phyloP scores from a whole-genome alignment of 306 rosid species.

The Cucurbita ficifolia region DNA sequence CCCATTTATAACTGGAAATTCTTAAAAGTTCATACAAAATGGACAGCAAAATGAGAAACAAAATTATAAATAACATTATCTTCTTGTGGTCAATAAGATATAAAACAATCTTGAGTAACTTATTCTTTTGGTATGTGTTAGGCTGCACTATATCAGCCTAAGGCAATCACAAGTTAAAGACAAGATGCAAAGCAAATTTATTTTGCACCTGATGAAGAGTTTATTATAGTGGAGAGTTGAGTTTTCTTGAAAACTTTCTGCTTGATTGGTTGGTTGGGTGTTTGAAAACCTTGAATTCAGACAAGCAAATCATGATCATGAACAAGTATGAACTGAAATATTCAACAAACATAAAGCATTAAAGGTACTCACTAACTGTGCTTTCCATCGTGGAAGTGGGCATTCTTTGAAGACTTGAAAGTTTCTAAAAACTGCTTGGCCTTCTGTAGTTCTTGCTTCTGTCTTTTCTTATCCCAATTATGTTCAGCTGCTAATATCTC shows the following conservation, averaged over 20 bases:
- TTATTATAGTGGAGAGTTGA: neutral
- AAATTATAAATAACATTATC: neutral
- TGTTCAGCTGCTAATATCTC: constrained; percentile 75
- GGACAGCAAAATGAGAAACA: neutral
- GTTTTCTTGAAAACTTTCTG: neutral
- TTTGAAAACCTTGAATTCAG: neutral
- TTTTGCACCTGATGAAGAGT: neutral
- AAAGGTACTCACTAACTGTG: constrained; percentile 36
- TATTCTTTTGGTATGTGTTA: neutral
- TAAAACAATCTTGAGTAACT: neutral
- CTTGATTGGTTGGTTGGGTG: neutral
- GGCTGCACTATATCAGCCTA: neutral
- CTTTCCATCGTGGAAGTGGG: constrained; percentile 79
- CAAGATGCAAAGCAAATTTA: neutral
- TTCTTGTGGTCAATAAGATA: neutral
- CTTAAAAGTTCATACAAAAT: neutral
- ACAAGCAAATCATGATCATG: neutral
- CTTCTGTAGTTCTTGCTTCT: constrained; percentile 55
- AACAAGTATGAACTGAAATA: neutral
- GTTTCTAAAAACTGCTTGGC: constrained; percentile 59
- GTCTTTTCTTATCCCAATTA: constrained; percentile 69
- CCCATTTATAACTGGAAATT: neutral
- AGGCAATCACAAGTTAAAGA: neutral
- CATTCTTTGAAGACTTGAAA: constrained; percentile 81
- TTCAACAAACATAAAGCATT: neutral